Conservation (phyloP, 129 eudicot genomes). For the Ambrosia artemisiifolia region DNA sequence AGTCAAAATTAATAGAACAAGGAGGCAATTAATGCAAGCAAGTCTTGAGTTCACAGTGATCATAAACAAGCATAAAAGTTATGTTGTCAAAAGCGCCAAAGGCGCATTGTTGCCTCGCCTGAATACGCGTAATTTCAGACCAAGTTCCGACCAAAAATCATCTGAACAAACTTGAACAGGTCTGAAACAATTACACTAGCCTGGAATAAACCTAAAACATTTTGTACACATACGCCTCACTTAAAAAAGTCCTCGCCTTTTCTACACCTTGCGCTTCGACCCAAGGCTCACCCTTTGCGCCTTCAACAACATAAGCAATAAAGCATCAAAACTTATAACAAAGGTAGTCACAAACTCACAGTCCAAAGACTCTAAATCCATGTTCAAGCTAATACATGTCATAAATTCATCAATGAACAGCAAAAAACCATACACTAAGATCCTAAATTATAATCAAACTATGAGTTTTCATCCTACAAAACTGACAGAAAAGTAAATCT, state of each 20-base stretch:
- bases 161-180: no score
- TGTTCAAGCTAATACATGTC: background rate
- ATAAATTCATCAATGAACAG: conserved; percentile 4
- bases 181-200: no score
- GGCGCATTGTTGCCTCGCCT: background rate
- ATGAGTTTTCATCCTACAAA: conserved; percentile 5
- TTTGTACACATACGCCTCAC: no score
- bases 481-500: background rate
- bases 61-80: background rate
- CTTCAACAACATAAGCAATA: background rate
- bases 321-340: background rate
- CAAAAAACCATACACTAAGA: background rate
- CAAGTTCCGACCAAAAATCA: background rate
- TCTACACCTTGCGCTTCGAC: background rate
- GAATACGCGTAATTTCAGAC: no score
- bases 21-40: background rate
- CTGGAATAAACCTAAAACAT: no score
- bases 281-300: background rate
- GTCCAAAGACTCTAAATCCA: background rate
- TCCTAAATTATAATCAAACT: background rate
- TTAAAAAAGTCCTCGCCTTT: no score
- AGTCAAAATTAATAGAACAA: background rate
- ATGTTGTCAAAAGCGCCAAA: background rate
- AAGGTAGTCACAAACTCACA: background rate
- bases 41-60: background rate